Conservation (phyloP, 2,329 filamentous ascomycete genomes). For the Hypomyces perniciosus region DNA sequence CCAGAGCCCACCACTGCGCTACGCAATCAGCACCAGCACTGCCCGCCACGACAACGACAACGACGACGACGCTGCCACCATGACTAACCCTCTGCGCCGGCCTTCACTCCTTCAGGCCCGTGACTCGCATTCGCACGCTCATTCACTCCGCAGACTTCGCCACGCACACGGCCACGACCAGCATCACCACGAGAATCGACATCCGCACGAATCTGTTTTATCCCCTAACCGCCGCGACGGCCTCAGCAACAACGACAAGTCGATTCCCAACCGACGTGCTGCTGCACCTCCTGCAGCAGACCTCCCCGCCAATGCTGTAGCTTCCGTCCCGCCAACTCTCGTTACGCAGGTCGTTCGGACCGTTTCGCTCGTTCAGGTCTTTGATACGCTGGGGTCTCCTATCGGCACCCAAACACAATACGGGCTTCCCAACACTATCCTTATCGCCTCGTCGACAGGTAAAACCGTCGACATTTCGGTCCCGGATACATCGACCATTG, state of each 20-base stretch:
- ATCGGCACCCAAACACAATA: slow-evolving; percentile 39
- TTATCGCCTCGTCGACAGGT: slow-evolving; percentile 31
- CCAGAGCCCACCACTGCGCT: background rate
- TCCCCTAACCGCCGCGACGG: slow-evolving; percentile 20
- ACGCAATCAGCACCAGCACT: slow-evolving; percentile 16
- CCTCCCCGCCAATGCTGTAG: slow-evolving; percentile 5
- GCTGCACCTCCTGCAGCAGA: slow-evolving; percentile 16
- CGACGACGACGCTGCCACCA: slow-evolving; percentile 18
- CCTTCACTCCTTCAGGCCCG: slow-evolving; percentile 34
- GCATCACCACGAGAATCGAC: slow-evolving; percentile 19
- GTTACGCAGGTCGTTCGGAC: slow-evolving; percentile 48
- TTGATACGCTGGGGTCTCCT: slow-evolving; percentile 42
- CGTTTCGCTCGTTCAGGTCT: slow-evolving; percentile 47
- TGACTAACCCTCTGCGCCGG: slow-evolving; percentile 30
- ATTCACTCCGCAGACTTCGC: slow-evolving; percentile 13
- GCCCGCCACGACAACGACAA: slow-evolving; percentile 11
- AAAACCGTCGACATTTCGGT: slow-evolving; percentile 30
- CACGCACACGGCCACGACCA: slow-evolving; percentile 17
- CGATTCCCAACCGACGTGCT: slow-evolving; percentile 8
- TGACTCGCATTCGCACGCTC: slow-evolving; percentile 22
- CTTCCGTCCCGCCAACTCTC: slow-evolving; percentile 17
- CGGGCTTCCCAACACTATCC: slow-evolving; percentile 32
- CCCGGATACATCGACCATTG: slow-evolving; percentile 15
- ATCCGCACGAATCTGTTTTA: slow-evolving; percentile 13
- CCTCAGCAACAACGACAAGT: slow-evolving; percentile 4